Base-by-base conservation (phyloP, 306 rosid genomes). In the Castanea mollissima region DNA sequence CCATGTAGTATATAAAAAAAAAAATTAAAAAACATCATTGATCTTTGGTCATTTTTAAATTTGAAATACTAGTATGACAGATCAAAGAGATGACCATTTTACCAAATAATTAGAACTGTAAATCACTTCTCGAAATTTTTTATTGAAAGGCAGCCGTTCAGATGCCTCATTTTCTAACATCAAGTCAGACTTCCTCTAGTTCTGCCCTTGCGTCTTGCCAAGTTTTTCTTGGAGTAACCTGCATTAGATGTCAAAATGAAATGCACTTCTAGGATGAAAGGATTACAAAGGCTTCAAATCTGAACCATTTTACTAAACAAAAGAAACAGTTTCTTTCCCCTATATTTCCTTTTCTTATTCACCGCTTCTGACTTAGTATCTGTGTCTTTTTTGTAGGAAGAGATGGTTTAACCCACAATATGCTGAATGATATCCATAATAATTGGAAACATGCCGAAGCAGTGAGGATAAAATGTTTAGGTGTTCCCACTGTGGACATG, bases 401-500 rank as follows among this genome's bases (percentile, higher is more conserved):
- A 81, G 99, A 95, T 81, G 98, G 99, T 67, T 90, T 95, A 80
- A 95, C 99, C 72, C 97, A 95, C 83, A 95, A 92, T 76, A 95
- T 95, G 99, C 82, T 95, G 79, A 89, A 83, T 82, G 97, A 84
- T 82, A 92, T 95, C 82, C 94, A 90, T 74, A 89, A 89, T 77
- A 91, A 90, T 58, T 95, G 99, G 99, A 92, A 86, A 78, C 85
- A 78, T 76, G 82, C 87, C 20, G 99, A 92, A 78, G 96, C 89
- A 14, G 92, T 91, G 83, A 89, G 99, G 91, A 90, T 91, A 85
- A 92, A 90, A 86, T 92, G 96, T 87, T 86, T 87, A 73, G 99
- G 99, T 71, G 96, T 95, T 82, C 97, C 94, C 41, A 92, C 97
- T 19, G 93, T 92, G 67, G 98, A 95, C 91, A 91, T 95, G 98